These are phyloP conservation scores for Elsinoe necatrix DNA, from an alignment of 2,329 filamentous ascomycete genomes.

Conservation along the genomic window DNA sequence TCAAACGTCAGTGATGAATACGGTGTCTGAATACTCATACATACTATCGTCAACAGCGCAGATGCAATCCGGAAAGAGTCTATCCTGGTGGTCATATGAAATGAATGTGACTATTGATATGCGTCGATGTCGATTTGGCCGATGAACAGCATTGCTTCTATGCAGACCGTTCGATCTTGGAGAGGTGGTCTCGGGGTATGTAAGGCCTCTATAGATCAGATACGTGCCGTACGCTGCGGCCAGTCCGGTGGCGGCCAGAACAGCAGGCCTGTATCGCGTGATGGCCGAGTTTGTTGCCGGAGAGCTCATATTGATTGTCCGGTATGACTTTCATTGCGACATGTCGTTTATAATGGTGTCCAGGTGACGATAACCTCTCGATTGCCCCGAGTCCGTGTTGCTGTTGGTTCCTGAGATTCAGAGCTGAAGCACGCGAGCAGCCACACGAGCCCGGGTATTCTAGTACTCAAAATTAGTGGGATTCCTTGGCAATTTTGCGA, in stretches of 20 bases:
- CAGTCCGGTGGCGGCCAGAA: constrained; percentile 49
- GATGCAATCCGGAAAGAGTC: neutral
- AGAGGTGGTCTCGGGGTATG: constrained; percentile 28
- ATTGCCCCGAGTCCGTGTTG: neutral
- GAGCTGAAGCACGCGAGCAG: neutral
- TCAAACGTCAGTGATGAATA: constrained; percentile 15
- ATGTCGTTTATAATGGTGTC: neutral
- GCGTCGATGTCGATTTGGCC: constrained; percentile 23
- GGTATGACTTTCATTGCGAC: neutral
- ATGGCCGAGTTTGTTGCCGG: constrained; percentile 2
- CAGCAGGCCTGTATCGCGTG: constrained; percentile 39
- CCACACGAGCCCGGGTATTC: neutral
- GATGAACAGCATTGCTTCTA: constrained; percentile 60
- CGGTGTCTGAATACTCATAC: constrained; percentile 17
- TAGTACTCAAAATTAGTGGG: no score
- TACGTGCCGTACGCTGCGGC: constrained; percentile 52
- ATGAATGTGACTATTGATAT: constrained; percentile 7
- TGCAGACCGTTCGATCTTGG: constrained; percentile 39
- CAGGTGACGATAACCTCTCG: neutral
- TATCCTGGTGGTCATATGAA: neutral
- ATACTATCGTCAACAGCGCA: constrained; percentile 8
- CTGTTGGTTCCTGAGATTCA: neutral
- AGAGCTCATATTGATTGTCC: constrained; percentile 7
- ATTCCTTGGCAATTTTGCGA: no score
- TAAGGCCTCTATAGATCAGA: constrained; percentile 42